Base-by-base conservation (phyloP, 2,329 filamentous ascomycete species). In the Aureobasidium sp. region DNA sequence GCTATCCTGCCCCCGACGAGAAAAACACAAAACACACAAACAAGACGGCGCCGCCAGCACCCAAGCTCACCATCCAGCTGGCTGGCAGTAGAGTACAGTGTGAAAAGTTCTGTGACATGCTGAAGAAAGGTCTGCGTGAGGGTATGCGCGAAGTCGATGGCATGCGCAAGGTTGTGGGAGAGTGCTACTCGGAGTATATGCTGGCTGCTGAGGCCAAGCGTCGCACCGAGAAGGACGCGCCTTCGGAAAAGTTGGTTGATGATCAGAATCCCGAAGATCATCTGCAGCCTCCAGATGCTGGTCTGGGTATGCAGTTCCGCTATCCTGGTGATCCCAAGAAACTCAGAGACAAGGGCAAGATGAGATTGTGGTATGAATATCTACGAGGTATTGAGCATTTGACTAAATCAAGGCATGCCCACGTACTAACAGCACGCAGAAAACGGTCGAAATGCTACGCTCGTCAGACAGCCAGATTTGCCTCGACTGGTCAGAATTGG, bases 401-500 rank as follows among this genome's bases (percentile, higher is more conserved):
- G 45, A 16, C 16, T 37, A 21, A 13, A 45, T 9, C 11, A 25
- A 15, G 2, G 6, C 9, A n/a, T 21, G 2, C 11, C 65, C 30
- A 3, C 11, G 5, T 37, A 30, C 54, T 58, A 25, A 58, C 54
- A 29, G 6, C 3, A 32, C n/a, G 16, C 65, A 81, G 94, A 97
- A 72, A 97, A 97, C 71, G 94, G 94, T 55, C 86, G 94, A 62
- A 97, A 96, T 75, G 84, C 89, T 59, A 97, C 92, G 1, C 78
- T 99, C 58, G 88, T 99, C 63, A 89, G 94, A 62, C 94, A 99
- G 72, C 93, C 94, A 3, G 97, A 94, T 30, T 97, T 97, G 69
- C 94, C 97, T 77, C 97, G 97, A 74, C 84, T 99, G 54, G 96
- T 99, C 66, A 86, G 94, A 59, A 94, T 99, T 66, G 94, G 94